These are phyloP conservation scores for Suillus tomentosus DNA, from an alignment of 768 basidiomycete genomes.

Conservation along the genomic window DNA sequence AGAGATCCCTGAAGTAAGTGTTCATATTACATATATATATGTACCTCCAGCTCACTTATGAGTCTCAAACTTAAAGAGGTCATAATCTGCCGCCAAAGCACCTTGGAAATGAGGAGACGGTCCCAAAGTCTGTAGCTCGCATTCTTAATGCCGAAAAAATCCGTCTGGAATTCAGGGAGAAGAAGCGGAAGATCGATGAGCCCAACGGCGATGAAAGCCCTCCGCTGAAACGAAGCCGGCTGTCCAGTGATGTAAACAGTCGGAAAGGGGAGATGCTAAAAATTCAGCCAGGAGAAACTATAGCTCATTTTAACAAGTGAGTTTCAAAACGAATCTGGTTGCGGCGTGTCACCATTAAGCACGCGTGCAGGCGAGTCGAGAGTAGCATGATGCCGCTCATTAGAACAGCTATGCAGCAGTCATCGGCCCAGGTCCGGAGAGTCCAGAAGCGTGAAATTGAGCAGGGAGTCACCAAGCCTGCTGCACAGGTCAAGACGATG, in stretches of 20 bases:
- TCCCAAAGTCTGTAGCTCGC: conserved; percentile 70
- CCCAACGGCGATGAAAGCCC: conserved; percentile 29
- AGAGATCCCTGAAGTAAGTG: conserved; percentile 45
- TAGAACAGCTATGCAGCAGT: conserved; percentile 58
- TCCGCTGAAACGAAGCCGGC: conserved; percentile 32
- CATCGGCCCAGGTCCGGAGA: conserved; percentile 52
- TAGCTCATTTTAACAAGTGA: conserved; percentile 77
- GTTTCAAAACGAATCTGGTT: conserved; percentile 21
- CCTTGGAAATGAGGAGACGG: conserved; percentile 51
- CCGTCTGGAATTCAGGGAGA: conserved; percentile 54
- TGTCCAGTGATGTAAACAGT: conserved; percentile 15
- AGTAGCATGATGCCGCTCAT: conserved; percentile 67
- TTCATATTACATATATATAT: conserved; percentile 1
- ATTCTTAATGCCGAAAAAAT: conserved; percentile 65
- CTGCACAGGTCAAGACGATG: conserved; percentile 20
- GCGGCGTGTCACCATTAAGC: conserved; percentile 16
- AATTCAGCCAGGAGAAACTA: conserved; percentile 69
- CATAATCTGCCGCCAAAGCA: conserved; percentile 51
- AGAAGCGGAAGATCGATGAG: conserved; percentile 41
- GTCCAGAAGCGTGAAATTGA: conserved; percentile 38
- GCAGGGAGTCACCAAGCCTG: conserved; percentile 21
- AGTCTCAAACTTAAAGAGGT: conserved; percentile 39
- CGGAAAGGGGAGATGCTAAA: conserved; percentile 33
- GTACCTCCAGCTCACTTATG: background rate
- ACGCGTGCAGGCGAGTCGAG: conserved; percentile 63